Evolutionary conservation across 202 grass and related monocot species (phyloP), one percentile per base, ranked within the genome.

Genomic region (Zoysia matrella): DNA sequence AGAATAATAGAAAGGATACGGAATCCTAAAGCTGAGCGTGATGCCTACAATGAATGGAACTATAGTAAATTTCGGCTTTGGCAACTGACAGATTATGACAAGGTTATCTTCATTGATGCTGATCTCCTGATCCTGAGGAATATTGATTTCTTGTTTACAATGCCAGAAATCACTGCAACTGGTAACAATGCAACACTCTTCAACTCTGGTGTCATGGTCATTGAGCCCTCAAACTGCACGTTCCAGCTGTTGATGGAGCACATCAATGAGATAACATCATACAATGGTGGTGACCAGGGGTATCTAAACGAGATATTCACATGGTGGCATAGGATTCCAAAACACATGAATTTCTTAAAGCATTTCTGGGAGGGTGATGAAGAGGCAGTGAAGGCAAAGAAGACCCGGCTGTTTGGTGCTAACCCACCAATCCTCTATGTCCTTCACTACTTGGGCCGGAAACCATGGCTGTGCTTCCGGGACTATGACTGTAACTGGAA

Each of bases 21-120:
- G 67, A 97, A 97, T 73, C 94, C 94, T 3, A 97, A 92, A 72
- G 94, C 94, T 3, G 94, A 97, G 76, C 89, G 84, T 1, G 82
- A 99, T 80, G 90, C 96, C 63, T 96, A 99, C 84, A 99, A 99
- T 36, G 96, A 99, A 74, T 99, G 96, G 96, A 99, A 99, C 75
- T 99, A 99, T 83, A 99, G 96, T 85, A 99, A 99, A 47, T 99
- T 99, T 62, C 86, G 96, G 42, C 79, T 99, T 3, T 99, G 96
- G 96, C 96, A 99, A 84, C 93, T 99, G 9, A 94, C 93, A 2
- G 93, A 99, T 52, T 99, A 99, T 53, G 96, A 99, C 91, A 99
- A 99, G 87, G 85, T 99, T 52, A 90, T 99, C 62, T 99, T 99
- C 78, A 90, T 99, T 14, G 96, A 99, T 43, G 96, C 96, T 0